Base-by-base conservation (phyloP, 2,329 filamentous ascomycete species). In the Aspergillus unguis region DNA sequence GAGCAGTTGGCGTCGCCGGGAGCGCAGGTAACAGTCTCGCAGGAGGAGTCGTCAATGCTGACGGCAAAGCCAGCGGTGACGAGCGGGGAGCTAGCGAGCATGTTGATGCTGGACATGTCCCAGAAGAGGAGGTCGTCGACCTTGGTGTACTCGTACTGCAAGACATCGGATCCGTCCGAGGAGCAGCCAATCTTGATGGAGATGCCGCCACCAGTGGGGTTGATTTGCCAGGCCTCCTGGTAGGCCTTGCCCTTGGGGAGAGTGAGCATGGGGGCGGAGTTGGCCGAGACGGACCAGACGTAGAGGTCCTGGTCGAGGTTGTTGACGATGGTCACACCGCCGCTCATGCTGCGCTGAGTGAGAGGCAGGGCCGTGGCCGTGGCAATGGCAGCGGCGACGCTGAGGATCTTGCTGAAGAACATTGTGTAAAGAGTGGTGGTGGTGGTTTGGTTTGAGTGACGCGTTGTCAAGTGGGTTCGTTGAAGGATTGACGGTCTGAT, bases 121-220 rank as follows among this genome's bases (percentile, higher is more conserved):
- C 65, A 69, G 52, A 55, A 69, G 47, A 69, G 49, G 7, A 50
- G 55, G 2, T 60, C 53, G n/a, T 55, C 59, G 25, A 53, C 44
- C 46, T 58, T 42, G 52, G 63, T 68, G 61, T 69, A 69, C 60
- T 69, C 66, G 58, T 65, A 69, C 52, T 69, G 66, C 11, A 69
- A 54, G 11, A 69, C 63, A 44, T 53, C 58, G 45, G 43, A 41
- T 42, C 55, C 45, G 42, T 49, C 42, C 6, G 54, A 42, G 9
- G 54, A 51, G 32, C 63, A 65, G 31, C 62, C 58, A 35, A 69
- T 53, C 59, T 69, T 69, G 58, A 69, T 65, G 32, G 66, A 69
- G 56, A 69, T 55, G 38, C 66, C 66, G 33, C 65, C 65, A 25
- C 64, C 65, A 48, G 63, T 61, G 49, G 62, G 50, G 61, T 66